Percentiles rank a stretch among this genome's conserved stretches.
phyloP scores from a whole-genome alignment of 2,329 filamentous ascomycete species.

The Periconia sp. region DNA sequence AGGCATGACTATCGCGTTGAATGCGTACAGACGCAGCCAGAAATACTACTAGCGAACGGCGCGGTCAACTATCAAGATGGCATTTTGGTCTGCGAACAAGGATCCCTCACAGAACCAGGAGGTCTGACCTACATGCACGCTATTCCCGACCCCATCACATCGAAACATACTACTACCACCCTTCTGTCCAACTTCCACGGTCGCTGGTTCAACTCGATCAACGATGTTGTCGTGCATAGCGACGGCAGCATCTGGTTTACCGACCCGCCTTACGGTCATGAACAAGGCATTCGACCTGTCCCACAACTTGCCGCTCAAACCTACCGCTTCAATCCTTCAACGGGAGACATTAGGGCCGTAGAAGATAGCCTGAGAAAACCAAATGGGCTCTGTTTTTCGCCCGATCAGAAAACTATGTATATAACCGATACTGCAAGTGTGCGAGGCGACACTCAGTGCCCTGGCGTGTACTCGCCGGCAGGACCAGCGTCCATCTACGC shows the following conservation, averaged over 20 bases:
- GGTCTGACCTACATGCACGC: constrained; percentile 41
- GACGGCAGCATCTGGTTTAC: constrained; percentile 56
- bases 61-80: constrained; percentile 37
- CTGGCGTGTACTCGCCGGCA: too few species aligned
- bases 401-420: constrained; percentile 48
- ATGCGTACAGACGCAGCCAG: constrained; percentile 11
- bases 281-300: constrained; percentile 27
- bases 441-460: constrained; percentile 26
- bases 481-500: constrained; percentile 23
- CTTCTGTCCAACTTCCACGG: constrained; percentile 52
- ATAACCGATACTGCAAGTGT: constrained; percentile 48
- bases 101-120: constrained; percentile 30
- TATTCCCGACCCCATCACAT: constrained; percentile 23
- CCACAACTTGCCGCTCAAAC: constrained; percentile 31
- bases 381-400: constrained; percentile 52
- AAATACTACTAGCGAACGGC: constrained; percentile 29
- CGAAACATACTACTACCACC: constrained; percentile 8
- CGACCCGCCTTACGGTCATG: constrained; percentile 42
- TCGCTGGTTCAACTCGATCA: constrained; percentile 49
- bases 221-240: constrained; percentile 48
- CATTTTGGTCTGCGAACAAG: constrained; percentile 43
- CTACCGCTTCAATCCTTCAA: constrained; percentile 49
- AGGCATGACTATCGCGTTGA: too few species aligned
- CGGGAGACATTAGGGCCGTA: constrained; percentile 42
- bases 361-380: constrained; percentile 48